phyloP scores from a whole-genome alignment of 164 flowering plant genomes.

The Hamamelis virginiana region DNA sequence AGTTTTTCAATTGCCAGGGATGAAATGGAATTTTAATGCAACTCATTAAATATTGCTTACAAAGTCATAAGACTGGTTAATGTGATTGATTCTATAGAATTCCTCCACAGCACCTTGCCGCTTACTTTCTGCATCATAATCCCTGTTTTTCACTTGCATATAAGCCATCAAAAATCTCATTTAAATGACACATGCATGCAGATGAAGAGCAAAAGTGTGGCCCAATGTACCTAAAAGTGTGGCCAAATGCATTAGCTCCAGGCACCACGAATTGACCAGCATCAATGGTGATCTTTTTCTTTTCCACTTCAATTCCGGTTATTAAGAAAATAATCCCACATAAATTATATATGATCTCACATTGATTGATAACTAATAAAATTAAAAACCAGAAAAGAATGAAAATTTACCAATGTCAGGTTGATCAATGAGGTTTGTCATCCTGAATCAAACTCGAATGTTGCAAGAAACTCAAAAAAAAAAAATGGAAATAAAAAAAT shows the following conservation, averaged over 20 bases:
- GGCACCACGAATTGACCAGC: constrained; percentile 55
- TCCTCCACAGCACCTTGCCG: constrained; percentile 48
- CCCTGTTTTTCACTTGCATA: no score
- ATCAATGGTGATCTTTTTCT: constrained; percentile 16
- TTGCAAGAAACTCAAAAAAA: no score
- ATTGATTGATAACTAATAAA: background rate
- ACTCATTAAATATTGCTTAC: no score
- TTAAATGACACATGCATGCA: no score
- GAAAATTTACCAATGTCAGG: constrained; percentile 30
- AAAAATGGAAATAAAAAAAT: background rate
- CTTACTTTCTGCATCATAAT: no score
- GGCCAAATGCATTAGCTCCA: constrained; percentile 49
- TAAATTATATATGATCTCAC: no score
- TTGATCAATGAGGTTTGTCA: constrained; percentile 45
- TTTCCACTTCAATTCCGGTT: constrained; percentile 21
- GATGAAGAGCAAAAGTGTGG: no score
- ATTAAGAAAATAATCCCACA: no score
- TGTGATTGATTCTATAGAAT: constrained; percentile 54
- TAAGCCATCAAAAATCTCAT: no score
- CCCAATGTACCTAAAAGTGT: constrained; percentile 70
- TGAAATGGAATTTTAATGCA: background rate
- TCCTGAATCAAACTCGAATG: constrained; percentile 6
- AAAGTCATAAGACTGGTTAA: constrained; percentile 50
- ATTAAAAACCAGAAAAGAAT: background rate
- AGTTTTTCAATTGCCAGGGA: no score